A percentile compares a stretch with the other conserved stretches of the same genome.
phyloP scores from a whole-genome alignment of 192 early-diverging fungal genomes.

The Piromyces sp. region DNA sequence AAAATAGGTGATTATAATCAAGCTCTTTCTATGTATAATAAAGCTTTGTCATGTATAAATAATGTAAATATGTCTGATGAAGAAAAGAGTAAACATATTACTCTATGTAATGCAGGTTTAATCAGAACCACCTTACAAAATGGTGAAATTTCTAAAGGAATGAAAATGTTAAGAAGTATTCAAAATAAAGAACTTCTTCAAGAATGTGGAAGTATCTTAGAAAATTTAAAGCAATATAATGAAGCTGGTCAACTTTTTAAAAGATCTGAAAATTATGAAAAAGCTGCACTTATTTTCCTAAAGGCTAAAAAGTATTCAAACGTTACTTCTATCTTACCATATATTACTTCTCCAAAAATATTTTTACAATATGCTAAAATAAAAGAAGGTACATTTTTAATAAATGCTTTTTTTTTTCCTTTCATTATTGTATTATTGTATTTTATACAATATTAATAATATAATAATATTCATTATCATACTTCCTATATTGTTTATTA shows the following conservation, averaged over 20 bases:
- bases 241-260: constrained; percentile 26
- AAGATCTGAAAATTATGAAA: constrained; percentile 19
- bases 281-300: constrained; percentile 27
- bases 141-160: constrained; percentile 27
- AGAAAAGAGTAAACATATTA: constrained; percentile 12
- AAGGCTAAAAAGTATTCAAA: constrained; percentile 26
- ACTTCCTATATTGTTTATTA: no score
- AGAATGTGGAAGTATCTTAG: constrained; percentile 28
- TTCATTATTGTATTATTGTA: no score
- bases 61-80: constrained; percentile 9
- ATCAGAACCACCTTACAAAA: constrained; percentile 25
- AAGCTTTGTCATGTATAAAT: constrained; percentile 8
- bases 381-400: constrained; percentile 11
- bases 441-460: no score
- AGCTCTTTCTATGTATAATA: constrained; percentile 28
- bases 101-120: constrained; percentile 17
- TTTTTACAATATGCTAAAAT: constrained; percentile 26
- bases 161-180: constrained; percentile 23
- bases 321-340: constrained; percentile 14
- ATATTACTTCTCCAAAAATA: constrained; percentile 16
- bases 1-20: constrained; percentile 10
- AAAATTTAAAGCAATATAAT: constrained; percentile 22
- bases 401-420: no score
- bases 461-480: no score
- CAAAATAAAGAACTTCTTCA: constrained; percentile 19